Conservation (phyloP, 768 basidiomycete genomes). For the Terana coerulea region DNA sequence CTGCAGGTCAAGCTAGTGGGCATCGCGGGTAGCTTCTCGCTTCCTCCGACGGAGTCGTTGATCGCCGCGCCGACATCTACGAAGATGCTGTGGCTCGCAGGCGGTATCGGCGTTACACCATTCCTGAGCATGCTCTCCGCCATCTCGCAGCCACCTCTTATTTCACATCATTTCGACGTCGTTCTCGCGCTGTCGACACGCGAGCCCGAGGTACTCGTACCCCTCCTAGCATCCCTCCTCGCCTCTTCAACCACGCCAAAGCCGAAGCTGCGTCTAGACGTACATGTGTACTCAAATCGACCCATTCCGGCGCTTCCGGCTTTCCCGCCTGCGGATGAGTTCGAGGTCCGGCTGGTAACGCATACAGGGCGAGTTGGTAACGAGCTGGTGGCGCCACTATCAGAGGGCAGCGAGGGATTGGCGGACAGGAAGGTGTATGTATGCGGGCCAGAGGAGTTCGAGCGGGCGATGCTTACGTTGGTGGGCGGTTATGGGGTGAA, state of each 20-base stretch:
- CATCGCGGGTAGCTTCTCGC: conserved; percentile 47
- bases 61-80: not conserved
- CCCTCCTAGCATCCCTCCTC: conserved; percentile 30
- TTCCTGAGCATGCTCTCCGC: conserved; percentile 50
- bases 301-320: conserved; percentile 1
- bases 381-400: conserved; percentile 7
- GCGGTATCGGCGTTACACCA: conserved; percentile 63
- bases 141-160: conserved; percentile 14
- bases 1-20: conserved; percentile 47
- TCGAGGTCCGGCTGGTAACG: conserved; percentile 9
- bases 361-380: conserved; percentile 24
- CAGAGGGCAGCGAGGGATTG: conserved; percentile 11
- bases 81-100: conserved; percentile 54
- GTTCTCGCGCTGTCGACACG: conserved; percentile 46
- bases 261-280: conserved; percentile 22
- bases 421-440: conserved; percentile 36
- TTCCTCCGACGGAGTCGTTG: not conserved
- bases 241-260: conserved; percentile 1
- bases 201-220: conserved; percentile 49
- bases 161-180: conserved; percentile 32
- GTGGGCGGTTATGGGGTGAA: conserved; percentile 35
- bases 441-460: conserved; percentile 49
- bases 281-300: conserved; percentile 40
- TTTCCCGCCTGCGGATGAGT: conserved; percentile 2
- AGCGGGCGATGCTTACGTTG: conserved; percentile 32